These are phyloP conservation scores for Exophiala lecanii-corni DNA, from an alignment of 2,329 filamentous ascomycete genomes.

Conservation along the genomic window DNA sequence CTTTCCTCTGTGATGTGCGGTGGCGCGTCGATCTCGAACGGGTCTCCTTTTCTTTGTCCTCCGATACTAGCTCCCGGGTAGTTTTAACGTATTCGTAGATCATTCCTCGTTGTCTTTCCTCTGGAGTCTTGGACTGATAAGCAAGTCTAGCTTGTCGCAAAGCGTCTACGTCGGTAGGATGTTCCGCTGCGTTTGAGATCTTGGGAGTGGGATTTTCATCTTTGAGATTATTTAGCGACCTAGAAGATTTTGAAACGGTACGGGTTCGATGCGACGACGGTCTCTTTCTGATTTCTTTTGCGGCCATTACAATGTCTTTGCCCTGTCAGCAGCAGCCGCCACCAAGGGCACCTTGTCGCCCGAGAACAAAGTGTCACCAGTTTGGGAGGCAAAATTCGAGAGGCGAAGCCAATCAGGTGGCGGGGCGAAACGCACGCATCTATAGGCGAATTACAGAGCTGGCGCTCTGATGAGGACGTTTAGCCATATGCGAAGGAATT, in stretches of 20 bases:
- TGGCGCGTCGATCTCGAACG: slow-evolving; percentile 6
- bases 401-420: slow-evolving; percentile 16
- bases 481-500: slow-evolving; percentile 1
- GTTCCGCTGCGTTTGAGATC: slow-evolving; percentile 12
- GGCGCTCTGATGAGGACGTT: background rate
- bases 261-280: slow-evolving; percentile 12
- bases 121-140: slow-evolving; percentile 19
- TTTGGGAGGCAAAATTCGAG: slow-evolving; percentile 13
- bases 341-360: background rate
- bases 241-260: slow-evolving; percentile 15
- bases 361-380: background rate
- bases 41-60: slow-evolving; percentile 9
- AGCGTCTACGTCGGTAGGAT: slow-evolving; percentile 21
- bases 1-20: background rate
- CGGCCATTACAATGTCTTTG: slow-evolving; percentile 14
- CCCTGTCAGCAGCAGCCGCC: slow-evolving; percentile 6
- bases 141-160: slow-evolving; percentile 26
- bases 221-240: slow-evolving; percentile 10
- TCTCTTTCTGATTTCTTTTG: slow-evolving; percentile 14
- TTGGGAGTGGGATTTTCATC: slow-evolving; percentile 13
- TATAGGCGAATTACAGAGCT: slow-evolving; percentile 4
- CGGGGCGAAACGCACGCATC: slow-evolving; percentile 5
- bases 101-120: slow-evolving; percentile 23
- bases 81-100: slow-evolving; percentile 25
- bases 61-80: slow-evolving; percentile 11